phyloP scores from a whole-genome alignment of 805 yeast species.

The Ascoidea rubescens region DNA sequence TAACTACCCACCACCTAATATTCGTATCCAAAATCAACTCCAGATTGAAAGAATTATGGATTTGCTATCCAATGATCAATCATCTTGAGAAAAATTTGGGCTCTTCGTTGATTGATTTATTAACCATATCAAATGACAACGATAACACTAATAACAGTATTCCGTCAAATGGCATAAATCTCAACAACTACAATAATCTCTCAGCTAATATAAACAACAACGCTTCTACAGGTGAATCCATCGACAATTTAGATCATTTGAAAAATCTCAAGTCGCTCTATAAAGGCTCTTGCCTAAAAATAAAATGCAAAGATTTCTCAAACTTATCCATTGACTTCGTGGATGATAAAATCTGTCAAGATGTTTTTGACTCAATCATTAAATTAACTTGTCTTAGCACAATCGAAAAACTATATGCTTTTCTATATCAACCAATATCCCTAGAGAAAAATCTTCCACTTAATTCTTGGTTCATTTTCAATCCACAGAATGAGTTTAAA shows the following conservation, averaged over 20 bases:
- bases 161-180: not conserved
- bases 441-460: slow-evolving; percentile 31
- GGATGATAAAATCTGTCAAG: slow-evolving; percentile 43
- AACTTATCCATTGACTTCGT: slow-evolving; percentile 65
- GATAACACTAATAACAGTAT: not conserved
- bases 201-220: not conserved
- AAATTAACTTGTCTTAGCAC: slow-evolving; percentile 43
- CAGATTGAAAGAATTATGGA: slow-evolving; percentile 6
- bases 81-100: slow-evolving; percentile 3
- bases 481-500: slow-evolving; percentile 46
- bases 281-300: slow-evolving; percentile 38
- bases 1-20: slow-evolving; percentile 66
- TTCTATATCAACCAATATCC: slow-evolving; percentile 60
- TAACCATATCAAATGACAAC: not conserved
- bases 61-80: not conserved
- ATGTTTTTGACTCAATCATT: slow-evolving; percentile 61
- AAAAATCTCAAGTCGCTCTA: slow-evolving; percentile 14
- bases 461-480: slow-evolving; percentile 64
- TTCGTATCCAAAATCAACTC: slow-evolving; percentile 22
- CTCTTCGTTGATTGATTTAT: not conserved
- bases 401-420: slow-evolving; percentile 62
- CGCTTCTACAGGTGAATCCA: slow-evolving; percentile 1
- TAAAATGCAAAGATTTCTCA: slow-evolving; percentile 77
- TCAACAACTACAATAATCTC: not conserved
- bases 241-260: slow-evolving; percentile 6